Percentiles rank a stretch among this genome's conserved stretches.
phyloP scores from a whole-genome alignment of 306 rosid genomes.

The Acacia melanoxylon region DNA sequence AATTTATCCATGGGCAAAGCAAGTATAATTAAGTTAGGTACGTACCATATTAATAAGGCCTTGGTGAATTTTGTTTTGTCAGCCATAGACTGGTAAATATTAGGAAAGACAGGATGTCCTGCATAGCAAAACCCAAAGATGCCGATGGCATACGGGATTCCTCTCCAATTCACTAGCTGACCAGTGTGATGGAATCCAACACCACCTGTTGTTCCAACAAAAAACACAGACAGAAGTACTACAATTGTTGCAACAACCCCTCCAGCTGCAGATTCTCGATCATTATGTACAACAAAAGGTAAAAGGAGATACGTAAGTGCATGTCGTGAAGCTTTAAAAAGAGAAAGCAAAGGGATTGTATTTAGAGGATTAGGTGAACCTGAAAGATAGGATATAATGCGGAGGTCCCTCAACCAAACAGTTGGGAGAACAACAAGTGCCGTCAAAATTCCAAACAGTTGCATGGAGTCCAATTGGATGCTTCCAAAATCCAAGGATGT shows the following conservation, averaged over 20 bases:
- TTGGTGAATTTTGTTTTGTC: slow-evolving; percentile 58
- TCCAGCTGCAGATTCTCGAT: slow-evolving; percentile 58
- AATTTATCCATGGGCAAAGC: background rate
- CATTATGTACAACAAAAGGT: slow-evolving; percentile 9
- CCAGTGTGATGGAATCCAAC: slow-evolving; percentile 65
- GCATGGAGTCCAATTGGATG: slow-evolving; percentile 55
- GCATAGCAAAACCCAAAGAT: slow-evolving; percentile 79
- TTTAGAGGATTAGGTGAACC: slow-evolving; percentile 42
- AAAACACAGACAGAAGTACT: slow-evolving; percentile 50
- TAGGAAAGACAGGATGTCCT: slow-evolving; percentile 83
- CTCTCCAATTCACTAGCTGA: slow-evolving; percentile 57
- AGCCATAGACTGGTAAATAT: slow-evolving; percentile 88
- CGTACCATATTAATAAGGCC: slow-evolving; percentile 53
- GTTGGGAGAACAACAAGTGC: slow-evolving; percentile 78
- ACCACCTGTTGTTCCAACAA: slow-evolving; percentile 57
- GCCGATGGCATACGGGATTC: slow-evolving; percentile 80
- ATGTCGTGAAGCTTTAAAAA: background rate
- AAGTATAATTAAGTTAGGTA: slow-evolving; percentile 13
- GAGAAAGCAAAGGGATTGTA: background rate
- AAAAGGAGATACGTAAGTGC: background rate
- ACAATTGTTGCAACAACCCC: slow-evolving; percentile 61
- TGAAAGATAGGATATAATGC: slow-evolving; percentile 70
- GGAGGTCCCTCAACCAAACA: slow-evolving; percentile 82
- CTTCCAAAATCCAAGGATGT: slow-evolving; percentile 56
- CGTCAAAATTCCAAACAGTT: slow-evolving; percentile 64